Conservation (phyloP, 257 asterid genomes). For the Capsicum baccatum region DNA sequence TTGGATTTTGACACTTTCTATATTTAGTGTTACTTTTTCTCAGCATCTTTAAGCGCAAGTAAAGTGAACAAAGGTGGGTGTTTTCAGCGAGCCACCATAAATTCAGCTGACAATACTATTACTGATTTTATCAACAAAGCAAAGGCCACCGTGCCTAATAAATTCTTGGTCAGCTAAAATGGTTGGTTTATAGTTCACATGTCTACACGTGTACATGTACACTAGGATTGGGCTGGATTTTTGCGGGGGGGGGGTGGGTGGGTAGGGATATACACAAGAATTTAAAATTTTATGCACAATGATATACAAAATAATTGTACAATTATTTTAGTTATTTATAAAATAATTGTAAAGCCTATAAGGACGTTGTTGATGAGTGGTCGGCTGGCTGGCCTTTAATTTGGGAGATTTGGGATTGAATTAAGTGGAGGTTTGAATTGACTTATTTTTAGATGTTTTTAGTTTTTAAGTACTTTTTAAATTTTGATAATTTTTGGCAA, state of each 20-base stretch:
- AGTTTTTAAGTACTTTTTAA: too few relatives aligned
- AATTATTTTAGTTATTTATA: too few relatives aligned
- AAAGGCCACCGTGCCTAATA: constrained; percentile 1
- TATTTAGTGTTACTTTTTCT: background rate
- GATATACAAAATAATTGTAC: too few relatives aligned
- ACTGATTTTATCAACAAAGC: background rate
- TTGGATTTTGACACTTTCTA: background rate
- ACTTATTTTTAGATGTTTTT: too few relatives aligned
- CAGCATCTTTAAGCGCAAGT: background rate
- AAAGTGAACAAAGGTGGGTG: constrained; percentile 24
- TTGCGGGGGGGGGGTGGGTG: background rate
- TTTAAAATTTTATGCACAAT: too few relatives aligned
- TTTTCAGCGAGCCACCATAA: constrained; percentile 25
- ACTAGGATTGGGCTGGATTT: constrained; percentile 32
- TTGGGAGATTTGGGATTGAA: too few relatives aligned
- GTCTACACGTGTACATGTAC: constrained; percentile 35
- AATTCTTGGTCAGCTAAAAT: constrained; percentile 20
- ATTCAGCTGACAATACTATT: background rate
- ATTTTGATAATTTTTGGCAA: too few relatives aligned
- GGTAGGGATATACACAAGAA: too few relatives aligned
- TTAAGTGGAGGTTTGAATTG: too few relatives aligned
- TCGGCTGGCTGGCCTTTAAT: too few relatives aligned
- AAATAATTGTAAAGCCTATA: too few relatives aligned
- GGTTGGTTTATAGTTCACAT: constrained; percentile 34
- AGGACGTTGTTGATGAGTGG: too few relatives aligned